Base-by-base conservation (phyloP, 2,329 filamentous ascomycete genomes). In the Pleomassaria siparia region DNA sequence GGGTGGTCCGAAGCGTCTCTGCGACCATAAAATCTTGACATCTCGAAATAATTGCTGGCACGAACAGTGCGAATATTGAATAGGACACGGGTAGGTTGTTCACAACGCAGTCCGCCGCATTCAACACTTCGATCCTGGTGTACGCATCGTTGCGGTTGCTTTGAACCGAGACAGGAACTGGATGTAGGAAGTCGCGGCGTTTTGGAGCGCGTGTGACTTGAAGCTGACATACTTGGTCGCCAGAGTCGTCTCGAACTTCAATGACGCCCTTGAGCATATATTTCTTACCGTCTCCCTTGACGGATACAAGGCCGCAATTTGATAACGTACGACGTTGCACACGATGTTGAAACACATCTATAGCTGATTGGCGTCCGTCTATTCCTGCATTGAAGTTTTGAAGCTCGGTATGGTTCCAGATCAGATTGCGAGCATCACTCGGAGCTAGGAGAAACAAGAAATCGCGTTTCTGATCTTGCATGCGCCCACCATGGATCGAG, bases 41-140 rank as follows among this genome's bases (percentile, higher is more conserved):
- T n/a, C 81, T 81, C 55, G 89, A 82, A 13, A 88, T 73, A 28
- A 96, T 82, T 0, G 84, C 85, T 0, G 91, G 90, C 4, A 94
- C 77, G 29, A 94, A 76, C 44, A 86, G 67, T 0, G 78, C 77
- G 50, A 83, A 74, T 15, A 75, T 62, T 0, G 76, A 70, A 52
- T 78, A 77, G 11, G 58, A 50, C 0, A 68, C 55, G 1, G 80
- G 79, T 1, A 83, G 60, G 16, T 63, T 70, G 33, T 76, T 72
- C 18, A 78, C 63, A 0, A 63, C 76, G 44, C 82, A 82, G n/a
- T 70, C 70, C 0, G 70, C 55, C 1, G 74, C 61, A 0, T 79
- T 78, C 3, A 85, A 62, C 4, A 78, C 73, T 4, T 72, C 57
- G 76, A 80, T 26, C 57, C 72, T 82, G 1, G 61, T 67, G 12